Base-by-base conservation (phyloP, 768 basidiomycete genomes). In the Dioszegia crocea region DNA sequence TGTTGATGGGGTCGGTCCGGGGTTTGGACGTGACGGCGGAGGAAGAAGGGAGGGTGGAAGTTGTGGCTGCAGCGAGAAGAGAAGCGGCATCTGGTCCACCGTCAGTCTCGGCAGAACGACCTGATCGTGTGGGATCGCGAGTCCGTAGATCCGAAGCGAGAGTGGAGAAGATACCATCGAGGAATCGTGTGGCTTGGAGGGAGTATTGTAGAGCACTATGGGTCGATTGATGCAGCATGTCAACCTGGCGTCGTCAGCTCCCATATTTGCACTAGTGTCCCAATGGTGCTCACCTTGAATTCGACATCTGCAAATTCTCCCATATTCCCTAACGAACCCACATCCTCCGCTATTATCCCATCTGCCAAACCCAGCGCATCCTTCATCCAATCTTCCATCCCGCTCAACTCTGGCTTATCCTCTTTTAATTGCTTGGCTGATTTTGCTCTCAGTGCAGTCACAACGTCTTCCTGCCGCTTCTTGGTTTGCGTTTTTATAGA, bases 281-380 rank as follows among this genome's bases (percentile, higher is more conserved):
- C 24, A 19, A 33, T 8, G 4, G 12, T 16, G 66, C 73, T 63
- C 61, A 75, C 75, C 62, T 76, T 72, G 59, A 60, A 75, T 57
- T 75, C 75, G 36, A 76, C 72, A 55, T 76, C 75, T 26, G 63
- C 70, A 55, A 73, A 70, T 19, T 73, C 68, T 1, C 68, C 71
- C 43, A 57, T 60, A n/a, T 17, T 53, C 40, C 52, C 51, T 41
- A 76, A 44, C 17, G 73, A 70, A 10, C 65, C 66, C 12, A 61
- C 68, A 21, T 63, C 68, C 26, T 51, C 54, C 21, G 21, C 47
- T 3, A 70, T 45, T 11, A 63, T 62, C 63, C 65, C 75, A 29
- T 78, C 76, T 16, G 70, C 79, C 2, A 69, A 70, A 4, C 72
- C 78, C 27, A 77, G 76, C 38, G 73, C 77, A 6, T 78, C 78